A percentile compares a stretch with the other conserved stretches of the same genome.
Evolutionary conservation across 441 rosid species (phyloP).

Genomic region (Pelargonium cotyledonis): DNA sequence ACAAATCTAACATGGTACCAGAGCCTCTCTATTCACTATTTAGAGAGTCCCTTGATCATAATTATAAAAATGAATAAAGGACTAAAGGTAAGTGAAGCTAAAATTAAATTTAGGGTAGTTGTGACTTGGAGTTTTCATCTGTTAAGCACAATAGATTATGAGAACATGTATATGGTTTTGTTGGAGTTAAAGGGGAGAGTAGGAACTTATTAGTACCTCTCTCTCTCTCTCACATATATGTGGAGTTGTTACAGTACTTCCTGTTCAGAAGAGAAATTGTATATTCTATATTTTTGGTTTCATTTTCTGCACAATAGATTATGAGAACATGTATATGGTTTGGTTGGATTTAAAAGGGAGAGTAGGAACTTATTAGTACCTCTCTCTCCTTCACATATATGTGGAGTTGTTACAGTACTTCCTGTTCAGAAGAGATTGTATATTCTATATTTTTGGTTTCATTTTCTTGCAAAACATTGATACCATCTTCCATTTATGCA

Average conservation of each 20-base stretch:
- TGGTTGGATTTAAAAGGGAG: not conserved
- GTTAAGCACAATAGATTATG: no score
- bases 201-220: not conserved
- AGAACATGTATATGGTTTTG: not conserved
- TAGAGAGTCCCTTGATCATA: no score
- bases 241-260: not conserved
- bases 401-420: not conserved
- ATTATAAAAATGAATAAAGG: not conserved
- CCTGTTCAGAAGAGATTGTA: not conserved
- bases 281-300: not conserved
- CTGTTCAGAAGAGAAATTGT: not conserved
- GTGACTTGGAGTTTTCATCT: no score
- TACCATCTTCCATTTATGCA: slow-evolving; percentile 1
- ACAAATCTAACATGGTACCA: no score
- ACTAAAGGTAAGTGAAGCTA: not conserved
- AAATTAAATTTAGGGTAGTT: no score
- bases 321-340: not conserved
- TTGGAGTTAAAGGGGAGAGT: not conserved
- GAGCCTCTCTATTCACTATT: no score
- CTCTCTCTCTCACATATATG: not conserved
- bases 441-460: not conserved
- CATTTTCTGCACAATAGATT: not conserved
- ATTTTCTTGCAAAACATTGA: not conserved
- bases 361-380: not conserved
- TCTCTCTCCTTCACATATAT: not conserved